Evolutionary conservation across 495 filamentous ascomycete species (phyloP), one percentile per base, ranked within the genome.

Genomic region (Entonaema liquescens): DNA sequence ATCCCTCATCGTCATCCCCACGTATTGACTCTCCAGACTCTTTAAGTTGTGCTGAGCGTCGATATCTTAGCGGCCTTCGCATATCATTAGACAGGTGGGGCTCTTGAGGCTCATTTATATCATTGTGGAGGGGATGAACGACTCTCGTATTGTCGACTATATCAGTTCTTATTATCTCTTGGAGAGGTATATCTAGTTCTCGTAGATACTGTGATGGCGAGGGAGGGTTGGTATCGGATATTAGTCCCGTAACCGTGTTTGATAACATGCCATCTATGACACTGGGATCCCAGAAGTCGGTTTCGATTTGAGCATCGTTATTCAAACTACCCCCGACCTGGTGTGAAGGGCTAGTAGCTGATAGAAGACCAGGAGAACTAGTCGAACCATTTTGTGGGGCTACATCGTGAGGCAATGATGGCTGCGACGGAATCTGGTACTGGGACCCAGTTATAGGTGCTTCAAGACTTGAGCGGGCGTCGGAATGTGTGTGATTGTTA

Each of bases 1-100:
- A 76, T 19, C 67, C 67, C 5, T 47, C 65, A n/a, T 59, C 63
- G 25, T 40, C 60, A 12, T 17, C n/a, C n/a, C 25, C 26, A 5
- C 29, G 59, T n/a, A 40, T 55, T 6, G 36, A 29, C 11, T 55
- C 54, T 25, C 38, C 8, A n/a, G 5, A 13, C 21, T 62, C 56
- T 50, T 62, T 56, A 19, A 60, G 56, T 13, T 47, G 53, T 17
- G 62, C 62, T 17, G 50, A 56, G 62, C 52, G 62, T 11, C 62
- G 52, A 25, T 56, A 33, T n/a, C 36, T 26, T n/a, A 65, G 36
- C 8, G 62, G 62, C 21, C 33, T 65, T 3, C 62, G 62, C 25
- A 65, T 25, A 19, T 26, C 11, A 29, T 21, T 3, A 38, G 52
- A 35, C 8, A 31, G 29, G 31, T 15, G 23, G 15, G 50, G 1